phyloP scores from a whole-genome alignment of 176 grass and related monocot species.

The Zizania latifolia region DNA sequence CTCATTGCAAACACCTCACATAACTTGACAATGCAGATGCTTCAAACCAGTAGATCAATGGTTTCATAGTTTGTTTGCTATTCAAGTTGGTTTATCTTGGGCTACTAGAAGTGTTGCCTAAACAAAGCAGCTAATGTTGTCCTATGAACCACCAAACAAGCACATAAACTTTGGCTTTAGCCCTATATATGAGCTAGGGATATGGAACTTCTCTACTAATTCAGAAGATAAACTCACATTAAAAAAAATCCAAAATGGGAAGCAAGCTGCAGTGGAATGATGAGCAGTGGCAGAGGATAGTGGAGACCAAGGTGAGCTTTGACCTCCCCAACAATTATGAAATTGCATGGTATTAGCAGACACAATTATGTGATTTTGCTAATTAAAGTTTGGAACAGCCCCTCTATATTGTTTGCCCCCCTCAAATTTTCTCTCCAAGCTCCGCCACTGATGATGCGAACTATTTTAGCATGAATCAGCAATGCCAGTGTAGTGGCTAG shows the following conservation, averaged over 20 bases:
- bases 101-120: background rate
- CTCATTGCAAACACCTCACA: constrained; percentile 60
- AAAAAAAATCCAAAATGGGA: background rate
- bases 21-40: constrained; percentile 29
- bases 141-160: background rate
- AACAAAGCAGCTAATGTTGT: background rate
- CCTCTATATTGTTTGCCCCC: too few relatives aligned
- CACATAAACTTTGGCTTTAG: background rate
- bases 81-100: background rate
- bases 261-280: background rate
- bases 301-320: too few relatives aligned
- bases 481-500: background rate
- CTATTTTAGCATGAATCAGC: background rate
- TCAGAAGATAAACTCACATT: background rate
- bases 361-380: too few relatives aligned
- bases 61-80: background rate
- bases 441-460: too few relatives aligned
- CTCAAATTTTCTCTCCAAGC: too few relatives aligned
- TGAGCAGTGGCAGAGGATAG: too few relatives aligned
- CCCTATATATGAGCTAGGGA: too few relatives aligned
- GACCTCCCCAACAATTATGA: too few relatives aligned
- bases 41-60: background rate
- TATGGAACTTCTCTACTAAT: background rate
- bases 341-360: too few relatives aligned
- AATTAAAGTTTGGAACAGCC: too few relatives aligned